A percentile compares a stretch with the other conserved stretches of the same genome.
Conservation (phyloP, 192 early-diverging fungal genomes). For the Entomortierella beljakovae region DNA sequence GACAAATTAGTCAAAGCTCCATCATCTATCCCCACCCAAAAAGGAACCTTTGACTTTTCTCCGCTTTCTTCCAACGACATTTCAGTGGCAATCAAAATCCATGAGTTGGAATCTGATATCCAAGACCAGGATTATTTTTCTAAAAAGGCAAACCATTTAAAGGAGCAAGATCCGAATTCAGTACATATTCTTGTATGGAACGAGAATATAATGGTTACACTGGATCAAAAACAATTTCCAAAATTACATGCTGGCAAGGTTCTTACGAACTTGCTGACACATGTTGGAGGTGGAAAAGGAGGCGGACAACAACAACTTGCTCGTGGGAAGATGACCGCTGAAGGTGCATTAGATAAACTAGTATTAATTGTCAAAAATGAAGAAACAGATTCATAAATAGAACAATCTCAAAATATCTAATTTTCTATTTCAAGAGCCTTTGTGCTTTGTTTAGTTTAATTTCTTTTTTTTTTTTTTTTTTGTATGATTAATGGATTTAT, state of each 20-base stretch:
- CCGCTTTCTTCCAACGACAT: background rate
- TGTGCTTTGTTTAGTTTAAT: no score
- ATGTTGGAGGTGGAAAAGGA: conserved; percentile 59
- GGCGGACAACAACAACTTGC: conserved; percentile 64
- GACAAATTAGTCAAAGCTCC: conserved; percentile 57
- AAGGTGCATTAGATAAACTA: conserved; percentile 2
- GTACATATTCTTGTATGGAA: conserved; percentile 61
- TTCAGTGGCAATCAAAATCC: conserved; percentile 17
- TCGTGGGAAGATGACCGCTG: conserved; percentile 38
- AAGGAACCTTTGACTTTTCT: conserved; percentile 14
- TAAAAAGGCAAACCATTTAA: conserved; percentile 58
- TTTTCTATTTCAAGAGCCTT: no score
- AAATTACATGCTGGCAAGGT: conserved; percentile 43
- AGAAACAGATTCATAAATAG: no score
- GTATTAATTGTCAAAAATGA: no score
- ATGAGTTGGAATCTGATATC: conserved; percentile 53
- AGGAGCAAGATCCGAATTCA: conserved; percentile 32
- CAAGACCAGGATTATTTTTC: conserved; percentile 56
- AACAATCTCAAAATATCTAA: no score
- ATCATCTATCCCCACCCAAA: conserved; percentile 4
- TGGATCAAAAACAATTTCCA: conserved; percentile 45
- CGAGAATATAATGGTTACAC: conserved; percentile 53
- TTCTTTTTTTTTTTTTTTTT: no score
- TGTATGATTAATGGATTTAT: background rate
- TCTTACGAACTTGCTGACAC: conserved; percentile 55